Evolutionary conservation across 352 stramenopile genomes (phyloP).

Genomic region (Pythium scleroteichum): DNA sequence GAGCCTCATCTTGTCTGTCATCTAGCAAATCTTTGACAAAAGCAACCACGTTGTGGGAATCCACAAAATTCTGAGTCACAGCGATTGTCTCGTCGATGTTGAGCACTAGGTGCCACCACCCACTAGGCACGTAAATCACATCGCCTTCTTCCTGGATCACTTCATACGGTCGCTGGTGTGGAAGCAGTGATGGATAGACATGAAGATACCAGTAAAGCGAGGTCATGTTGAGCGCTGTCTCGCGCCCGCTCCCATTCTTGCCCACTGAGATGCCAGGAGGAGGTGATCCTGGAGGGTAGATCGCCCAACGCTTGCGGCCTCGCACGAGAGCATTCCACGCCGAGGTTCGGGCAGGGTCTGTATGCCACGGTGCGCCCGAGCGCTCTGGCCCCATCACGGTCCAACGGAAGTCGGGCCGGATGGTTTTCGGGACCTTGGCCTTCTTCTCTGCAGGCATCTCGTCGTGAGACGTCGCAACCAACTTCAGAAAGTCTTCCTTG

Average conservation of each 20-base stretch:
- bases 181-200: constrained; percentile 76
- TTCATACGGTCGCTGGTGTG: constrained; percentile 75
- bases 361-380: constrained; percentile 93
- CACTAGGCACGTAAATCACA: constrained; percentile 96
- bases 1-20: constrained; percentile 59
- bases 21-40: constrained; percentile 75
- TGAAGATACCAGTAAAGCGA: constrained; percentile 86
- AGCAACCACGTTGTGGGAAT: constrained; percentile 76
- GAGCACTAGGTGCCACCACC: constrained; percentile 97
- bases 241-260: constrained; percentile 53
- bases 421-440: constrained; percentile 36
- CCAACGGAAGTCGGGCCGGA: constrained; percentile 77
- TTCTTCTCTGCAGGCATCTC: constrained; percentile 37
- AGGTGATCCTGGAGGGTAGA: constrained; percentile 90
- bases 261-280: constrained; percentile 64
- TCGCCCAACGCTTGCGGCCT: constrained; percentile 94
- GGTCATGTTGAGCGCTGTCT: constrained; percentile 74
- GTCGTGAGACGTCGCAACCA: constrained; percentile 13
- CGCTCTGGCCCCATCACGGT: constrained; percentile 81
- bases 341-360: constrained; percentile 94
- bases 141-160: constrained; percentile 93
- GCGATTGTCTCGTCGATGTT: constrained; percentile 95
- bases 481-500: constrained; percentile 65
- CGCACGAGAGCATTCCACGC: constrained; percentile 96
- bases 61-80: constrained; percentile 96